Evolutionary conservation across 805 yeast species (phyloP).

Genomic region (Lachancea waltii): DNA sequence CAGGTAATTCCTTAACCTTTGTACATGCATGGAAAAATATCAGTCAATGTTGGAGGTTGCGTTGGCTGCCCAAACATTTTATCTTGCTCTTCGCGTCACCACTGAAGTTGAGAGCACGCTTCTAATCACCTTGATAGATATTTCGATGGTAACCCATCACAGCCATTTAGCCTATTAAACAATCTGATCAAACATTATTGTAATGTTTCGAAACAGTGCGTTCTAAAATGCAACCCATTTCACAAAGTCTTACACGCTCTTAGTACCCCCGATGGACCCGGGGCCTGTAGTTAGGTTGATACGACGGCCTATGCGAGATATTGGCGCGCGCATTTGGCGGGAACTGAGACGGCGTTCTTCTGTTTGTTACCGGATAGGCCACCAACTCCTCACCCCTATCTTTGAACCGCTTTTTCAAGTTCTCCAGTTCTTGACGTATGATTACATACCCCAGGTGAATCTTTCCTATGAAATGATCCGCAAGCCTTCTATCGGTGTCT

Average conservation of each 20-base stretch:
- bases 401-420: slow-evolving; percentile 27
- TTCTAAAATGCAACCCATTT: neutral
- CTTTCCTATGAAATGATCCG: slow-evolving; percentile 86
- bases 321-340: slow-evolving; percentile 1
- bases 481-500: slow-evolving; percentile 82
- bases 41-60: too few species aligned
- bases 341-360: neutral
- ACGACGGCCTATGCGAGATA: neutral
- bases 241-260: neutral
- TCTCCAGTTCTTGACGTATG: slow-evolving; percentile 54
- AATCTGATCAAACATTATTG: too few species aligned
- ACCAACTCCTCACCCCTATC: slow-evolving; percentile 15
- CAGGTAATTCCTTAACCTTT: too few species aligned
- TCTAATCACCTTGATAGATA: too few species aligned
- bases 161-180: too few species aligned
- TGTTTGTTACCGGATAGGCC: neutral
- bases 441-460: slow-evolving; percentile 77
- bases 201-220: too few species aligned
- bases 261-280: slow-evolving; percentile 3
- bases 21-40: too few species aligned
- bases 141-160: too few species aligned
- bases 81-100: too few species aligned
- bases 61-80: too few species aligned
- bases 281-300: slow-evolving; percentile 7
- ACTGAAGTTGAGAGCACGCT: too few species aligned